Percentiles rank a stretch among this genome's conserved stretches.
These are phyloP conservation scores for Zygnema circumcarinatum DNA, from an alignment of 139 green algal genomes.

Conservation along the genomic window DNA sequence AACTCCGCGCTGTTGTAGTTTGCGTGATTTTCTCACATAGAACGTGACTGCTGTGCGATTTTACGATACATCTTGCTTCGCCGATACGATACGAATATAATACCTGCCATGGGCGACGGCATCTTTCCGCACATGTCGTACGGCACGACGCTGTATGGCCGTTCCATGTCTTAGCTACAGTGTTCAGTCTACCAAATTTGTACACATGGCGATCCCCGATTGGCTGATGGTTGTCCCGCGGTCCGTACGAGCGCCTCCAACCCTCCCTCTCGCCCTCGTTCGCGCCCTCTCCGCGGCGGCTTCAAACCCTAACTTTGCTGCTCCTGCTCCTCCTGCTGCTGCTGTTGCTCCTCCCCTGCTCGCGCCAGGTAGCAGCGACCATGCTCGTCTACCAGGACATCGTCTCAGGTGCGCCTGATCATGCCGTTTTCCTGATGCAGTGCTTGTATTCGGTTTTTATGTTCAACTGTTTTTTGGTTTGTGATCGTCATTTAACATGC, in stretches of 20 bases:
- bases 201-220: neutral
- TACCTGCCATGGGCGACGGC: too few relatives aligned
- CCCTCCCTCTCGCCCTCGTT: neutral
- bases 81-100: too few relatives aligned
- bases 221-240: neutral
- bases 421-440: neutral
- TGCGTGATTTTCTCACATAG: too few relatives aligned
- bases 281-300: neutral
- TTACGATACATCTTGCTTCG: too few relatives aligned
- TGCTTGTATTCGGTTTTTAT: neutral
- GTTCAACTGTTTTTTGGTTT: neutral
- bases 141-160: too few relatives aligned
- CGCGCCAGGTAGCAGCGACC: too few relatives aligned
- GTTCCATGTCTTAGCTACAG: neutral
- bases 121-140: too few relatives aligned
- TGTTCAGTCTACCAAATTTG: neutral
- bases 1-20: too few relatives aligned
- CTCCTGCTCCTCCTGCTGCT: neutral
- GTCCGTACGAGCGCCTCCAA: neutral
- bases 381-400: conserved; percentile 14
- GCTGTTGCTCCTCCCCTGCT: conserved; percentile 7
- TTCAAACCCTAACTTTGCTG: neutral
- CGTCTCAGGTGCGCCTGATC: neutral
- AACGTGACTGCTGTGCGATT: too few relatives aligned
- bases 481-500: neutral